These are phyloP conservation scores for Talaromyces sp. DNA, from an alignment of 2,329 filamentous ascomycete genomes.

Conservation along the genomic window DNA sequence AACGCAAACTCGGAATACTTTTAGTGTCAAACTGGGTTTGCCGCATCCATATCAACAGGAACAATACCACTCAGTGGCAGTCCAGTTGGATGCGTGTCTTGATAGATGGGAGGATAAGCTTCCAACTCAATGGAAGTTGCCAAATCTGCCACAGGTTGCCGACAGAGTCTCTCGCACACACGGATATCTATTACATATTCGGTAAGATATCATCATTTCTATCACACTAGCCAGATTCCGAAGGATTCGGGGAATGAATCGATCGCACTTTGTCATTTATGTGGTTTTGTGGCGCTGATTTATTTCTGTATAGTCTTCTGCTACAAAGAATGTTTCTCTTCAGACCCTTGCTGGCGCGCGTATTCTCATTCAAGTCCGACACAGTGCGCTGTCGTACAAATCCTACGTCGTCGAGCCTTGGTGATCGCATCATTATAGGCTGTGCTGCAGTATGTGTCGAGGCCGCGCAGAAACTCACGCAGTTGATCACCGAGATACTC, in stretches of 20 bases:
- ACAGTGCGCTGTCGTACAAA: not conserved
- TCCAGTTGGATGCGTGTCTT: constrained; percentile 21
- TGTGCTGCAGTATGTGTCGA: constrained; percentile 22
- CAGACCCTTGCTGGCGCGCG: constrained; percentile 22
- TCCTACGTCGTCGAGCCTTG: constrained; percentile 12
- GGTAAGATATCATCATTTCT: constrained; percentile 15
- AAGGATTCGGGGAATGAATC: not conserved
- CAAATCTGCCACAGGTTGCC: constrained; percentile 12
- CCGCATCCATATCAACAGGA: constrained; percentile 21
- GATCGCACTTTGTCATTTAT: not conserved
- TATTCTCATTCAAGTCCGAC: constrained; percentile 19
- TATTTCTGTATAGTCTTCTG: constrained; percentile 14
- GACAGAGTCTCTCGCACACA: constrained; percentile 17
- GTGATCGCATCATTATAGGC: constrained; percentile 21
- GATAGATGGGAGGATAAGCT: constrained; percentile 22
- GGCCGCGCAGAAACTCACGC: constrained; percentile 19
- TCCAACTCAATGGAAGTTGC: constrained; percentile 17
- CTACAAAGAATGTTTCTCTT: constrained; percentile 21
- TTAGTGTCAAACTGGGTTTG: constrained; percentile 17
- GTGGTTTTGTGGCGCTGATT: not conserved
- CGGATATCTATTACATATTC: constrained; percentile 21
- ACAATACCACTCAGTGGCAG: constrained; percentile 20
- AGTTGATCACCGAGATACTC: constrained; percentile 19
- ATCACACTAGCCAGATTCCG: too few relatives aligned
- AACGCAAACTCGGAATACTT: constrained; percentile 19